phyloP scores from a whole-genome alignment of 805 yeast species.

The Priceomyces medius region DNA sequence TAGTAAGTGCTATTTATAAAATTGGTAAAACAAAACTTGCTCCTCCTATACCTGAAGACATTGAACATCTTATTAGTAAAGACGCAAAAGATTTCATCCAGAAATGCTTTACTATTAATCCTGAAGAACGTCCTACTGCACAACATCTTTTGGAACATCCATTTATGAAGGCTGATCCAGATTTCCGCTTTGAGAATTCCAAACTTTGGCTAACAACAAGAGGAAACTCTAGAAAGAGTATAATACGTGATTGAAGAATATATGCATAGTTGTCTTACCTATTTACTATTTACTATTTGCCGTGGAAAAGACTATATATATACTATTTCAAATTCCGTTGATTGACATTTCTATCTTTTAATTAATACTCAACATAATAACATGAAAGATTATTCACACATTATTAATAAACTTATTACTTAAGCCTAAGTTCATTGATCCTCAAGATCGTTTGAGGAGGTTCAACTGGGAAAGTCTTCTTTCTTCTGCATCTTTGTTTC shows the following conservation, averaged over 20 bases:
- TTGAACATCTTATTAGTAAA: slow-evolving; percentile 57
- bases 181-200: slow-evolving; percentile 54
- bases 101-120: slow-evolving; percentile 70
- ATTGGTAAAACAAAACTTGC: slow-evolving; percentile 82
- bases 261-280: not conserved
- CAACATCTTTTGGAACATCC: slow-evolving; percentile 53
- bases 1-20: slow-evolving; percentile 91
- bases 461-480: slow-evolving; percentile 70
- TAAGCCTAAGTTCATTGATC: slow-evolving; percentile 67
- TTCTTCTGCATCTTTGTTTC: slow-evolving; percentile 76
- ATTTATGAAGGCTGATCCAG: slow-evolving; percentile 42
- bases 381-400: too few species aligned
- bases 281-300: slow-evolving; percentile 1
- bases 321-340: not conserved
- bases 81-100: slow-evolving; percentile 72
- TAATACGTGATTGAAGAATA: slow-evolving; percentile 3
- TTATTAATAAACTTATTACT: too few species aligned
- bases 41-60: slow-evolving; percentile 96
- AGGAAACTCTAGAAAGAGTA: slow-evolving; percentile 22
- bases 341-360: too few species aligned
- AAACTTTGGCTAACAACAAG: slow-evolving; percentile 54
- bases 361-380: too few species aligned
- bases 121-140: slow-evolving; percentile 89
- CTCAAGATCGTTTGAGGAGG: slow-evolving; percentile 76
- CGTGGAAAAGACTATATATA: not conserved